phyloP scores from a whole-genome alignment of 1,139 yeast species.

The Pichia inconspicua region DNA sequence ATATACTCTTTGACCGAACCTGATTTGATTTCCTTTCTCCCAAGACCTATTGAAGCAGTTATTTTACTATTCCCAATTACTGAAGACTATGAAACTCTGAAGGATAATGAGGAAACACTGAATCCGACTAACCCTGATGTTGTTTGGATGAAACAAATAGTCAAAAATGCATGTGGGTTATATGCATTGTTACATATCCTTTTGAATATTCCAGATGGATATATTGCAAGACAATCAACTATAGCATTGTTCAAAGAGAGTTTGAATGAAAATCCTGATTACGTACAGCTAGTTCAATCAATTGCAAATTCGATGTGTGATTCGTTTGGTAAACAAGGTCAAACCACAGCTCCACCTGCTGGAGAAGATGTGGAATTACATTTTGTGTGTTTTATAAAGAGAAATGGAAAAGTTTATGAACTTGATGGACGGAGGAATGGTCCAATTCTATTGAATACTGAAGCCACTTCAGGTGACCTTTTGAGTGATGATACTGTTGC shows the following conservation, averaged over 20 bases:
- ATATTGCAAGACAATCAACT: conserved; percentile 31
- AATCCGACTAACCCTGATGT: conserved; percentile 22
- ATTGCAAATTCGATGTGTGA: conserved; percentile 40
- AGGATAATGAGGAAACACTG: conserved; percentile 19
- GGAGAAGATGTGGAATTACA: conserved; percentile 61
- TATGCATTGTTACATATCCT: conserved; percentile 78
- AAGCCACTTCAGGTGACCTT: conserved; percentile 34
- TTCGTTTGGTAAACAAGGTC: conserved; percentile 60
- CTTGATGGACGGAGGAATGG: conserved; percentile 85
- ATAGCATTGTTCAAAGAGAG: conserved; percentile 22
- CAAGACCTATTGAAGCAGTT: conserved; percentile 72
- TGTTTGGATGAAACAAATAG: conserved; percentile 75
- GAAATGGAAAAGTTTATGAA: conserved; percentile 59
- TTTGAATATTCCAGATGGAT: conserved; percentile 50
- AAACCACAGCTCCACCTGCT: conserved; percentile 72
- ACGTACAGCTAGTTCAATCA: conserved; percentile 42
- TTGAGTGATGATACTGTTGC: conserved; percentile 45
- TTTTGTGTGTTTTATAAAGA: conserved; percentile 66
- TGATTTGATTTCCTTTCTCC: conserved; percentile 67
- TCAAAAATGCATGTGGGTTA: conserved; percentile 88
- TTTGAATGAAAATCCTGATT: conserved; percentile 28
- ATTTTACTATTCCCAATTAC: conserved; percentile 78
- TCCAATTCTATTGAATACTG: conserved; percentile 50
- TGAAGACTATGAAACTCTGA: conserved; percentile 46
- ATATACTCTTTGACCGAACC: conserved; percentile 78